phyloP scores from a whole-genome alignment of 352 stramenopile genomes.

The Thalassiosira exigua region DNA sequence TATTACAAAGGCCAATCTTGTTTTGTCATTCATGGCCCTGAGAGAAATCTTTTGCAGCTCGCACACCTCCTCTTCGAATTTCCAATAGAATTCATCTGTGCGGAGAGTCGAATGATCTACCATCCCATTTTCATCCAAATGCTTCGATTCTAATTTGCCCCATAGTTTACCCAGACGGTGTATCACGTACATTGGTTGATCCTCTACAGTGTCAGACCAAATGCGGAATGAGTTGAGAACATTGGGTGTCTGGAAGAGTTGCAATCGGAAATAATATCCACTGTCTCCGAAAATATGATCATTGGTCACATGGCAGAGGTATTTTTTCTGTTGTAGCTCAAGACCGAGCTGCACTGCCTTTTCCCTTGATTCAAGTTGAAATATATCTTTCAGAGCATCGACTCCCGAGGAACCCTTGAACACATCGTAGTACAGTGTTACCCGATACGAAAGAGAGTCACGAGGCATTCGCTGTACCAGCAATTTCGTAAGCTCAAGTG shows the following conservation, averaged over 20 bases:
- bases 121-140: conserved; percentile 18
- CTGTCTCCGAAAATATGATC: conserved; percentile 28
- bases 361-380: conserved; percentile 16
- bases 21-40: conserved; percentile 51
- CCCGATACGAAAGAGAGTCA: conserved; percentile 21
- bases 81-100: conserved; percentile 40
- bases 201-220: conserved; percentile 60
- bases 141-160: conserved; percentile 26
- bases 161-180: conserved; percentile 40
- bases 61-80: conserved; percentile 70
- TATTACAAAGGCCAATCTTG: conserved; percentile 75
- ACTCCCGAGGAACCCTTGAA: conserved; percentile 34
- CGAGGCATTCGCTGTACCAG: conserved; percentile 36
- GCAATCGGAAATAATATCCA: conserved; percentile 44
- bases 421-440: conserved; percentile 37
- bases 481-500: conserved; percentile 43
- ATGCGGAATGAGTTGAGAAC: conserved; percentile 64
- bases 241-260: conserved; percentile 22
- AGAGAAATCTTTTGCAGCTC: conserved; percentile 61
- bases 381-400: conserved; percentile 36
- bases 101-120: conserved; percentile 36
- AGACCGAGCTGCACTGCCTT: conserved; percentile 50
- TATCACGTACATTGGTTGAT: conserved; percentile 41
- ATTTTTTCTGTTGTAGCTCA: conserved; percentile 30
- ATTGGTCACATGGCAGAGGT: conserved; percentile 51